Conservation (phyloP, 495 filamentous ascomycete species). For the Letharia columbiana region DNA sequence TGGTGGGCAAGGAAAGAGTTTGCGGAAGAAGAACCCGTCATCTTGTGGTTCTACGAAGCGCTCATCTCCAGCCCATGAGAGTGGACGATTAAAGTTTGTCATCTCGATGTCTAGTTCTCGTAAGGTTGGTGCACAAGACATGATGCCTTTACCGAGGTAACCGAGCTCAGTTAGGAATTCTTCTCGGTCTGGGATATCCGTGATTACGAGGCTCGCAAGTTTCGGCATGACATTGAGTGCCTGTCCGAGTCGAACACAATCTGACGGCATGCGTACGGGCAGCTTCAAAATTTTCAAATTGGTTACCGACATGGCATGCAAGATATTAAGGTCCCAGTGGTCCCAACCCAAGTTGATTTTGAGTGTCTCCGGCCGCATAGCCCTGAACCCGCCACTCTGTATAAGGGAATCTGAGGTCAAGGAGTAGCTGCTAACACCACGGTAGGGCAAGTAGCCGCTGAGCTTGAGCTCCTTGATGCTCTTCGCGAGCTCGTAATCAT, state of each 20-base stretch:
- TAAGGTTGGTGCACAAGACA: neutral
- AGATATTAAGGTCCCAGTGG: neutral
- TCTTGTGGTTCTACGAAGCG: neutral
- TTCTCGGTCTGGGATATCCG: slow-evolving; percentile 5
- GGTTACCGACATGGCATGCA: neutral
- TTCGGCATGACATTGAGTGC: neutral
- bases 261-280: neutral
- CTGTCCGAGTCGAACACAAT: neutral
- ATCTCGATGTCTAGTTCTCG: slow-evolving; percentile 9
- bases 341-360: neutral
- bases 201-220: neutral
- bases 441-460: neutral
- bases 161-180: neutral
- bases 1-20: slow-evolving; percentile 6
- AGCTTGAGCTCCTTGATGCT: neutral
- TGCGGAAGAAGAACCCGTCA: slow-evolving; percentile 3
- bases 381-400: neutral
- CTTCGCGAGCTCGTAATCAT: neutral
- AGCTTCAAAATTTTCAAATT: neutral
- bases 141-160: slow-evolving; percentile 7
- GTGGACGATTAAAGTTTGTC: slow-evolving; percentile 11
- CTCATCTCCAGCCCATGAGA: neutral
- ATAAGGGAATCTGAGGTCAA: neutral
- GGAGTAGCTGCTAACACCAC: neutral
- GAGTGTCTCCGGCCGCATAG: neutral